Conservation (phyloP, 1,284 basidiomycete species). For the Pulchroboletus neoregius region DNA sequence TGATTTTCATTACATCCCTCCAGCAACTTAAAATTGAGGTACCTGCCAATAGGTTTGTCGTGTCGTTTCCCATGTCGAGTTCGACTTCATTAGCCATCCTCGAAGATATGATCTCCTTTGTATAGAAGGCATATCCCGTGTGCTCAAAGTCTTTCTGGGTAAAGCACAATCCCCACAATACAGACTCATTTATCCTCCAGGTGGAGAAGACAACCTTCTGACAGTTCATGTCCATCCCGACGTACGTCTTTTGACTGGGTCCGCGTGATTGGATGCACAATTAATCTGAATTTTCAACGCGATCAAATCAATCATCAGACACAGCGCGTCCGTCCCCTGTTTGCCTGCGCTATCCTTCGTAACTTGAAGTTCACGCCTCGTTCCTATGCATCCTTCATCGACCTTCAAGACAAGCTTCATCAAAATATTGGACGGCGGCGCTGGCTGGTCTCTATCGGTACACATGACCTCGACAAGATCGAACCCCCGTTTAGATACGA, state of each 20-base stretch:
- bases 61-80: background rate
- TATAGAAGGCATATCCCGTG: conserved; percentile 92
- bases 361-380: conserved; percentile 85
- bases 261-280: background rate
- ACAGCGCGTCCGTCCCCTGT: conserved; percentile 82
- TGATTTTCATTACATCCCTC: conserved; percentile 4
- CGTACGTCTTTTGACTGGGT: conserved; percentile 41
- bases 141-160: conserved; percentile 82
- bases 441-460: conserved; percentile 94
- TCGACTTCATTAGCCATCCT: conserved; percentile 5
- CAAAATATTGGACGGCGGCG: conserved; percentile 91
- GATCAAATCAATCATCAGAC: conserved; percentile 45
- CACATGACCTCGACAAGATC: conserved; percentile 94
- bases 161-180: conserved; percentile 71
- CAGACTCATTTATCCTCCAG: conserved; percentile 63
- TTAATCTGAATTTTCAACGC: background rate
- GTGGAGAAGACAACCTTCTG: conserved; percentile 63
- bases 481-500: conserved; percentile 89
- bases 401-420: conserved; percentile 97
- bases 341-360: conserved; percentile 88
- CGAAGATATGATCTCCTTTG: conserved; percentile 95
- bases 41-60: conserved; percentile 81
- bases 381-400: conserved; percentile 97
- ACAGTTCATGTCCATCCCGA: conserved; percentile 67
- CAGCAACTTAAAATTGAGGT: conserved; percentile 98